A percentile compares a stretch with the other conserved stretches of the same genome.
Evolutionary conservation across 495 filamentous ascomycete species (phyloP).

Genomic region (Lineolata rhizophorae): DNA sequence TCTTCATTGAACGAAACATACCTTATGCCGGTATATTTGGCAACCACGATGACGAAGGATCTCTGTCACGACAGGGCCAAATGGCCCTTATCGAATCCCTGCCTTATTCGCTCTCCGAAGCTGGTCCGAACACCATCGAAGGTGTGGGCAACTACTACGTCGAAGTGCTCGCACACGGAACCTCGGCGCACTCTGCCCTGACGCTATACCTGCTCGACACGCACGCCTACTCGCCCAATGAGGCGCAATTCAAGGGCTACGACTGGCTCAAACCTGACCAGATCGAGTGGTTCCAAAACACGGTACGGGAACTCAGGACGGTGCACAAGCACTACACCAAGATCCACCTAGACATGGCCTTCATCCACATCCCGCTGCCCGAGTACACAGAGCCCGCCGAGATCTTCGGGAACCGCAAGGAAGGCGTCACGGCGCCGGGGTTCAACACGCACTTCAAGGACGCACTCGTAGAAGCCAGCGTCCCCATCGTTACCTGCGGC

Average conservation of each 20-base stretch:
- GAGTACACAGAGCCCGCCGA: slow-evolving; percentile 43
- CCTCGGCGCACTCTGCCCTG: slow-evolving; percentile 63
- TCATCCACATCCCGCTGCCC: slow-evolving; percentile 90
- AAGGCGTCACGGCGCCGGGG: slow-evolving; percentile 60
- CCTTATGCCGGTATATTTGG: slow-evolving; percentile 91
- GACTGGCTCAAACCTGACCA: slow-evolving; percentile 91
- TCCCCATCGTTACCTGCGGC: slow-evolving; percentile 73
- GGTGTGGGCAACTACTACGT: slow-evolving; percentile 90
- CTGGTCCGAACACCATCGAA: slow-evolving; percentile 63
- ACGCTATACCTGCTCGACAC: slow-evolving; percentile 89
- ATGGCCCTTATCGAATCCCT: slow-evolving; percentile 73
- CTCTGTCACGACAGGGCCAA: slow-evolving; percentile 47
- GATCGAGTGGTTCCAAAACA: slow-evolving; percentile 80
- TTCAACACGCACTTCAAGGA: slow-evolving; percentile 80
- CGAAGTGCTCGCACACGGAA: slow-evolving; percentile 65
- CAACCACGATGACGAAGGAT: slow-evolving; percentile 90
- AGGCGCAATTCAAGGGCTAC: slow-evolving; percentile 65
- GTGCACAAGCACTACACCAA: slow-evolving; percentile 59
- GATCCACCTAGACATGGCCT: slow-evolving; percentile 88
- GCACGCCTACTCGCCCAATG: slow-evolving; percentile 79
- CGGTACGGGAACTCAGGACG: slow-evolving; percentile 38
- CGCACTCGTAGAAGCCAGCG: slow-evolving; percentile 61
- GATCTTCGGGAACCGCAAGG: slow-evolving; percentile 39
- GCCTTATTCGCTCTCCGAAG: slow-evolving; percentile 67
- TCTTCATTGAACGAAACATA: slow-evolving; percentile 67